A percentile compares a stretch with the other conserved stretches of the same genome.
phyloP scores from a whole-genome alignment of 2,329 filamentous ascomycete genomes.

The Coniochaeta prunicola region DNA sequence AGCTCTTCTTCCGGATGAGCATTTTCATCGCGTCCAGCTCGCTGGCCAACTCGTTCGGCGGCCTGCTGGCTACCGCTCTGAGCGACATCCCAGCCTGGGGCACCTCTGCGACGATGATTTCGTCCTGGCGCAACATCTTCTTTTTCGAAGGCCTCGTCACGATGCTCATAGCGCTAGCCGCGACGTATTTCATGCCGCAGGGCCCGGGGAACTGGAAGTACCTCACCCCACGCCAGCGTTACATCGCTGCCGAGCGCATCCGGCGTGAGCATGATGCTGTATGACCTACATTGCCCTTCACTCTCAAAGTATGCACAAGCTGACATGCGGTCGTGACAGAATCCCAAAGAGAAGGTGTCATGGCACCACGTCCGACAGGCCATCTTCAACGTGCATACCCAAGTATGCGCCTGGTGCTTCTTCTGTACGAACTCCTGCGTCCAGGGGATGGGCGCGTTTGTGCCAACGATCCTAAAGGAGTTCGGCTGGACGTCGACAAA shows the following conservation, averaged over 20 bases:
- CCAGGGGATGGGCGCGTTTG: slow-evolving; percentile 6
- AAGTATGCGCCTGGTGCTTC: slow-evolving; percentile 7
- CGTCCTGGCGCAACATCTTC: slow-evolving; percentile 7
- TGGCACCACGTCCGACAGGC: slow-evolving; percentile 6
- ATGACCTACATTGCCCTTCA: no score
- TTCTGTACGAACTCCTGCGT: slow-evolving; percentile 5
- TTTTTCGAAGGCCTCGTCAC: slow-evolving; percentile 6
- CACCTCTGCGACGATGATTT: background rate
- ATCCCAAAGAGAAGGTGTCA: slow-evolving; percentile 4
- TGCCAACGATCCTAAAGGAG: slow-evolving; percentile 9
- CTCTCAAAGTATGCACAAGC: background rate
- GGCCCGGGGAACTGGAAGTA: slow-evolving; percentile 4
- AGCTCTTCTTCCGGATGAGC: slow-evolving; percentile 7
- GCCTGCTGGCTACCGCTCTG: slow-evolving; percentile 4
- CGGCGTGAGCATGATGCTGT: slow-evolving; percentile 5
- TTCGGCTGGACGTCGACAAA: slow-evolving; percentile 8
- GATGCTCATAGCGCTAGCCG: slow-evolving; percentile 1
- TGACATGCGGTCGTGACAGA: background rate
- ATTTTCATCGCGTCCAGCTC: slow-evolving; percentile 6
- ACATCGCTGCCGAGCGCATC: slow-evolving; percentile 6
- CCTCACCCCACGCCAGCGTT: slow-evolving; percentile 3
- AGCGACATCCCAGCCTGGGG: slow-evolving; percentile 5
- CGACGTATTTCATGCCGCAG: slow-evolving; percentile 5
- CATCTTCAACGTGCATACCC: slow-evolving; percentile 7
- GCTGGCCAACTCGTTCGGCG: slow-evolving; percentile 6